Evolutionary conservation across 768 basidiomycete genomes (phyloP).

Genomic region (Coprinopsis sp.): DNA sequence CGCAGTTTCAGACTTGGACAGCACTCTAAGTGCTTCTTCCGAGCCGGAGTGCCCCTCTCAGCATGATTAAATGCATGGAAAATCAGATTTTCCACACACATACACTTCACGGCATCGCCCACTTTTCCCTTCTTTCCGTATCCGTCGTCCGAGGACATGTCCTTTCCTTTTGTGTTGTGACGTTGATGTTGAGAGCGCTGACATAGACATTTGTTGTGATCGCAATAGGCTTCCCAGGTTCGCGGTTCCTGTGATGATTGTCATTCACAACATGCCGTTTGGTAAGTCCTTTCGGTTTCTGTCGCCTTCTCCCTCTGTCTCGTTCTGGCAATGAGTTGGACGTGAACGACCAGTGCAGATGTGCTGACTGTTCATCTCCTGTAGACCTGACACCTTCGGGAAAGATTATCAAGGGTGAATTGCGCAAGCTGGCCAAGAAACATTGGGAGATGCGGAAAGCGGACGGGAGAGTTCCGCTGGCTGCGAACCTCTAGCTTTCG

Average conservation of each 20-base stretch:
- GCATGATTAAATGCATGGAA: too few relatives aligned
- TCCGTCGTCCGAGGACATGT: not conserved
- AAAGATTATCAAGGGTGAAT: slow-evolving; percentile 50
- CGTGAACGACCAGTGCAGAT: not conserved
- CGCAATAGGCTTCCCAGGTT: slow-evolving; percentile 43
- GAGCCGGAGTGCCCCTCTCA: too few relatives aligned
- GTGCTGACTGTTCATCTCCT: slow-evolving; percentile 1
- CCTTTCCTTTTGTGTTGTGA: slow-evolving; percentile 4
- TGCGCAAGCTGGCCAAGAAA: slow-evolving; percentile 41
- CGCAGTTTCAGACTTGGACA: too few relatives aligned
- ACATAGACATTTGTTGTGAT: slow-evolving; percentile 14
- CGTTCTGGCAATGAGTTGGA: not conserved
- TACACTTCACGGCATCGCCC: too few relatives aligned
- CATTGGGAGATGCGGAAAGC: slow-evolving; percentile 38
- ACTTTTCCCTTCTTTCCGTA: not conserved
- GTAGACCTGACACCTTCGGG: slow-evolving; percentile 55
- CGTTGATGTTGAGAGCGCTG: not conserved
- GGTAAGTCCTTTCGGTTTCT: slow-evolving; percentile 29
- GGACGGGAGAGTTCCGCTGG: slow-evolving; percentile 22
- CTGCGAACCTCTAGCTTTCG: slow-evolving; percentile 33
- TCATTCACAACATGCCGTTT: slow-evolving; percentile 42
- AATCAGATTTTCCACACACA: too few relatives aligned
- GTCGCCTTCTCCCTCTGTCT: not conserved
- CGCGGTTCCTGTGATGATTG: slow-evolving; percentile 58
- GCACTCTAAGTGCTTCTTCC: too few relatives aligned